Conservation (phyloP, 352 stramenopile genomes). For the Phytophthora aleatoria region DNA sequence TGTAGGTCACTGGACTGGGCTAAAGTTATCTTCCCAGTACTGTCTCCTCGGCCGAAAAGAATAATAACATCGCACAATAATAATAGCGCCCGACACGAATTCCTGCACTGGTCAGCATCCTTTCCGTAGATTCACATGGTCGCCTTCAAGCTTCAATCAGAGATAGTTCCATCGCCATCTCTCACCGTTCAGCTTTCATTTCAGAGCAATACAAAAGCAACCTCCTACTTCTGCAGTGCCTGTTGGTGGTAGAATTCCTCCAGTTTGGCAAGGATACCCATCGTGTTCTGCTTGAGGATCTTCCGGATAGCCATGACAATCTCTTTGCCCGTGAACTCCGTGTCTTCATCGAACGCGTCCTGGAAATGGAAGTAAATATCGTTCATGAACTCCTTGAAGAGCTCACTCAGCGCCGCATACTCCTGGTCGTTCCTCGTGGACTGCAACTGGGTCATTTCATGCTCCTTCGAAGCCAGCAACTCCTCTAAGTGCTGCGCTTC, state of each 20-base stretch:
- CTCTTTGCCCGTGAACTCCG: slow-evolving; percentile 83
- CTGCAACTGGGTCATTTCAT: slow-evolving; percentile 53
- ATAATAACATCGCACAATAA: background rate
- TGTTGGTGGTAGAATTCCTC: slow-evolving; percentile 77
- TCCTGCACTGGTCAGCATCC: background rate
- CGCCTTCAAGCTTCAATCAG: slow-evolving; percentile 7
- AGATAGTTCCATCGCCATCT: slow-evolving; percentile 22
- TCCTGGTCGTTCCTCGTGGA: slow-evolving; percentile 56
- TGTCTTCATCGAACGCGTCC: slow-evolving; percentile 84
- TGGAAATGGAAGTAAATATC: slow-evolving; percentile 89
- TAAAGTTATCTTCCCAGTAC: slow-evolving; percentile 23
- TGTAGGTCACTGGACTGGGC: slow-evolving; percentile 1
- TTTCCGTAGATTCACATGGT: slow-evolving; percentile 9
- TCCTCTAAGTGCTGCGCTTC: slow-evolving; percentile 60
- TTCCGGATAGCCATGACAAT: slow-evolving; percentile 84
- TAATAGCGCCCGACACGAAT: background rate
- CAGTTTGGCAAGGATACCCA: slow-evolving; percentile 73
- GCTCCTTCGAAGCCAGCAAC: slow-evolving; percentile 49
- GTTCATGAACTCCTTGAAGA: slow-evolving; percentile 90
- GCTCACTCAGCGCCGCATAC: slow-evolving; percentile 59
- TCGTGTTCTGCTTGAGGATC: slow-evolving; percentile 86
- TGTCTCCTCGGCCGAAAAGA: background rate
- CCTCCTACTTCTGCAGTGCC: slow-evolving; percentile 16
- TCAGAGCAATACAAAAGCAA: background rate
- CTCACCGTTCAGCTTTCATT: background rate